Evolutionary conservation across 2,329 filamentous ascomycete genomes (phyloP), one percentile per base, ranked within the genome.

Genomic region (Xylaria sp.): DNA sequence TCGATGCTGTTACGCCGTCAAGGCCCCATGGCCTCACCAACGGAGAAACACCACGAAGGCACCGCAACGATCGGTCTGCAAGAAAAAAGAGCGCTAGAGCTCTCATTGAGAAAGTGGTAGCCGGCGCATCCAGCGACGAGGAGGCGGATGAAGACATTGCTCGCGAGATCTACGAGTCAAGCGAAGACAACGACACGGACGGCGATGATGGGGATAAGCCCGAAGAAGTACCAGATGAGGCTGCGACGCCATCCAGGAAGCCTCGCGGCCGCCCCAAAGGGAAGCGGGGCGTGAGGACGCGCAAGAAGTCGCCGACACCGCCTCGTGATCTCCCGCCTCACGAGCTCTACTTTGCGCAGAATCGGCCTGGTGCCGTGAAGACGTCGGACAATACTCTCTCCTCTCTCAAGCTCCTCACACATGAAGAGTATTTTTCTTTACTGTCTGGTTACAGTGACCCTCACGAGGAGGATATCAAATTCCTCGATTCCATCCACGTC

Each of bases 341-440:
- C 70, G 94, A 97, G 73, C 84, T 89, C 66, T 99, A 95, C 77
- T 97, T 99, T 73, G 90, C 88, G 70, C 91, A 97, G 70, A 97
- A 96, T 71, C 87, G 91, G 52, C 86, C 90, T 0, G 92, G 91
- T 1, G 83, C 86, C 3, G 80, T 85, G 2, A 92, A 92, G 74
- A 96, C 93, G 0, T 97, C 92, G 1, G 89, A 90, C 71, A 94
- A 94, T 65, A 96, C 86, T 0, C 79, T 97, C 4, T 82, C 88
- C 0, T 86, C 88, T 3, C 78, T 95, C 39, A 79, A 84, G 3
- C 79, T 96, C 9, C 84, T 97, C 59, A 92, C 90, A 1, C 92
- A 97, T 69, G 92, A 97, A 59, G 91, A 97, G 71, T 99, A 94
- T 74, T 96, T 96, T 68, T 80, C 83, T 50, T 76, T 88, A 35